Evolutionary conservation across 139 green algal species (phyloP).

Genomic region (Picochlorum sp.): DNA sequence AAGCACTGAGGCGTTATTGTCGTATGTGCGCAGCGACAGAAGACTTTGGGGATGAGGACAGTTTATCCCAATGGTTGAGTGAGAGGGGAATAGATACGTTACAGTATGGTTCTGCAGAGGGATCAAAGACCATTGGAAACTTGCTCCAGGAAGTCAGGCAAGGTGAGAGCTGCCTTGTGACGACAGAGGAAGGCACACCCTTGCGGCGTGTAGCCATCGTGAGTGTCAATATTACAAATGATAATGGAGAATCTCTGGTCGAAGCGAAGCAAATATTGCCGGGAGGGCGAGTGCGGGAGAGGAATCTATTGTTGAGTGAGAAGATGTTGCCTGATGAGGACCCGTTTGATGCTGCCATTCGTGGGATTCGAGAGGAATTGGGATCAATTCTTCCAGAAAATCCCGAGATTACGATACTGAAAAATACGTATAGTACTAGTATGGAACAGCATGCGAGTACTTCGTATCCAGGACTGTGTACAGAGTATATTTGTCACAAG

Average conservation of each 20-base stretch:
- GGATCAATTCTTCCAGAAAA: conserved; percentile 4
- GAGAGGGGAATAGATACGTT: neutral
- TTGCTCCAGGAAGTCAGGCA: conserved; percentile 7
- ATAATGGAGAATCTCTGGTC: neutral
- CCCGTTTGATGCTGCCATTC: neutral
- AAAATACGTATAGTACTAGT: conserved; percentile 3
- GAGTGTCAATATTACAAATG: conserved; percentile 9
- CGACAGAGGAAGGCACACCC: neutral
- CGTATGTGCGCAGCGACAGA: too few relatives aligned
- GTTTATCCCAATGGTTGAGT: neutral
- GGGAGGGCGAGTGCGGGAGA: neutral
- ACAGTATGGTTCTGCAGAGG: conserved; percentile 2
- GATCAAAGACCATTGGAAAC: conserved; percentile 2
- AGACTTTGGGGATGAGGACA: neutral
- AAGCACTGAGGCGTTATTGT: too few relatives aligned
- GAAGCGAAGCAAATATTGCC: conserved; percentile 11
- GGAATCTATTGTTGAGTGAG: conserved; percentile 5
- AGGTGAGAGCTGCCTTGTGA: conserved; percentile 6
- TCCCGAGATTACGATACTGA: neutral
- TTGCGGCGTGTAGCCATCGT: conserved; percentile 3
- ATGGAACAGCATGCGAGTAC: neutral
- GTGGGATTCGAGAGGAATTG: conserved; percentile 6
- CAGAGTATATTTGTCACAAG: conserved; percentile 9
- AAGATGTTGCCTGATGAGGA: conserved; percentile 11
- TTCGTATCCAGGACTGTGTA: conserved; percentile 8